These are phyloP conservation scores for Yamagishiella unicocca DNA, from an alignment of 139 green algal genomes.

Conservation along the genomic window DNA sequence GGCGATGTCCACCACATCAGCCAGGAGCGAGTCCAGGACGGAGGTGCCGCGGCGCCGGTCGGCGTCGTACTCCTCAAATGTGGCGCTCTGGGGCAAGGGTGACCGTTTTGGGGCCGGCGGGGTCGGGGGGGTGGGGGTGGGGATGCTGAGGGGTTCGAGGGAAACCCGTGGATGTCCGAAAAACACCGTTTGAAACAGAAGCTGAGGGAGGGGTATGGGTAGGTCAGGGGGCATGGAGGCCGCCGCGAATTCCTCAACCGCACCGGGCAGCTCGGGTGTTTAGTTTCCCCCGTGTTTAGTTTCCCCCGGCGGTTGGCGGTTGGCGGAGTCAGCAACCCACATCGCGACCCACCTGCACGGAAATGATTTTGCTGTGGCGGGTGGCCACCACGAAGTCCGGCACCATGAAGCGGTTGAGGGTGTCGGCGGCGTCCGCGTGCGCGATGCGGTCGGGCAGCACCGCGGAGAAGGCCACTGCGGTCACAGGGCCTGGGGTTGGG, in stretches of 20 bases:
- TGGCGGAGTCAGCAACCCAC: too few relatives aligned
- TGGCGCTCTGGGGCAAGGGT: constrained; percentile 33
- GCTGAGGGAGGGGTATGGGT: too few relatives aligned
- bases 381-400: constrained; percentile 79
- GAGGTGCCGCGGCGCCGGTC: constrained; percentile 35
- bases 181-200: too few relatives aligned
- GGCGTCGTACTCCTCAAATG: constrained; percentile 65
- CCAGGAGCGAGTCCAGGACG: constrained; percentile 50
- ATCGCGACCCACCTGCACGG: constrained; percentile 16
- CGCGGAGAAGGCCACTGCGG: constrained; percentile 68
- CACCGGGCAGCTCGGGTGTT: too few relatives aligned
- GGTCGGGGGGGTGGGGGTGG: too few relatives aligned
- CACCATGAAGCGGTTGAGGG: constrained; percentile 59
- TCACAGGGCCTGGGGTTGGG: constrained; percentile 56
- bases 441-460: constrained; percentile 48
- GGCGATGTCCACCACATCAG: constrained; percentile 54
- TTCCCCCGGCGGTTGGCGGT: too few relatives aligned
- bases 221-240: too few relatives aligned
- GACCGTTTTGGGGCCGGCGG: too few relatives aligned
- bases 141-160: too few relatives aligned
- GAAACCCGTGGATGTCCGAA: too few relatives aligned
- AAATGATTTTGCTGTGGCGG: constrained; percentile 2
- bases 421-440: constrained; percentile 55
- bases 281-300: too few relatives aligned
- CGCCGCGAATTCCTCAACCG: too few relatives aligned